Evolutionary conservation across 495 filamentous ascomycete genomes (phyloP).

Genomic region (Xylaria bambusicola): DNA sequence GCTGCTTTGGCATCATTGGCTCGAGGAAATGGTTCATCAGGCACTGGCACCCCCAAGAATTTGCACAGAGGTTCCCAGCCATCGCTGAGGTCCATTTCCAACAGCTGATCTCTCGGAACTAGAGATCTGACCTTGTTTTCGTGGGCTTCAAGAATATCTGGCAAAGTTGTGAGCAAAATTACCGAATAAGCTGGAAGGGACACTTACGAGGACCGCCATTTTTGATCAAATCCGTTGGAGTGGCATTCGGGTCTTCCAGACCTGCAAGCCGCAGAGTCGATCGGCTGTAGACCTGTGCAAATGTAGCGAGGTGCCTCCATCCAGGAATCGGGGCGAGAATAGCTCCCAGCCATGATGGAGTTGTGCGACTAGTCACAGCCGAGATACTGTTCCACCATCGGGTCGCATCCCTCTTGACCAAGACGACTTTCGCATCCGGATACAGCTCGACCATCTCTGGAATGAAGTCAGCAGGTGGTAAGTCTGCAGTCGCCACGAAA

Average conservation of each 20-base stretch:
- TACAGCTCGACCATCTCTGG: constrained; percentile 41
- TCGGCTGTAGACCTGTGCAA: constrained; percentile 25
- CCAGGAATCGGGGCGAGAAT: constrained; percentile 31
- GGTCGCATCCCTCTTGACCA: constrained; percentile 32
- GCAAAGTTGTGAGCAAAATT: no score
- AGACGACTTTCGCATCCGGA: constrained; percentile 41
- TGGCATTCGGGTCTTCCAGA: constrained; percentile 12
- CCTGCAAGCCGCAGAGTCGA: constrained; percentile 28
- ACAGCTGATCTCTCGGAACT: constrained; percentile 21
- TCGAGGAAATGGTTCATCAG: constrained; percentile 29
- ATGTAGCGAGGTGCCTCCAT: constrained; percentile 28
- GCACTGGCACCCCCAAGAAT: constrained; percentile 30
- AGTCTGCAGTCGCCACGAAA: constrained; percentile 38
- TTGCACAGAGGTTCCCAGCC: constrained; percentile 38
- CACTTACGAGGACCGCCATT: constrained; percentile 28
- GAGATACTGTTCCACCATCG: constrained; percentile 38
- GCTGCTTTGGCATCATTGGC: constrained; percentile 27
- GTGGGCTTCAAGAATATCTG: background rate
- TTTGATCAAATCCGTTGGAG: constrained; percentile 20
- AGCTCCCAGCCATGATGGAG: constrained; percentile 29
- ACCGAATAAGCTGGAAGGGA: background rate
- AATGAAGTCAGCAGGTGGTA: constrained; percentile 33
- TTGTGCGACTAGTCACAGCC: constrained; percentile 22
- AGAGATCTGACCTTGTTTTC: constrained; percentile 16
- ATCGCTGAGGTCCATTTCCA: constrained; percentile 25